Base-by-base conservation (phyloP, 2,329 filamentous ascomycete genomes). In the Dactylellina sp. region DNA sequence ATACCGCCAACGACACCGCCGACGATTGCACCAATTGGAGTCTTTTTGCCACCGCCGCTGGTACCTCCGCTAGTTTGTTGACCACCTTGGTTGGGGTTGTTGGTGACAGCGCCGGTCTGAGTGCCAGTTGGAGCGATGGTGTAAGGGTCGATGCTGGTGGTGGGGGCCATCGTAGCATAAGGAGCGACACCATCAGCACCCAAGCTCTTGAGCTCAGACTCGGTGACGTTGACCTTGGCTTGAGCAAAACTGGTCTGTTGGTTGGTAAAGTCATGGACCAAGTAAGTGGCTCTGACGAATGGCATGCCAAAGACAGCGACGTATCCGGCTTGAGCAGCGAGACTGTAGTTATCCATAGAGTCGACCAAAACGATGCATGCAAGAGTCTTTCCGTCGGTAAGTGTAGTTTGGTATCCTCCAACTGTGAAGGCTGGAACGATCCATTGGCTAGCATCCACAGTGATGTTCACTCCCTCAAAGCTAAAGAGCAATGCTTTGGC, bases 261-360 rank as follows among this genome's bases (percentile, higher is more conserved):
- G 59, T 75, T 75, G 22, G 71, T 59, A 46, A 75, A 75, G 44
- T 75, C 71, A 46, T 68, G 59, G 22, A 75, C 71, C 50, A 70
- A 16, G 16, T 75, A 75, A 2, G 71, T 70, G 3, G 63, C 71
- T 49, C 71, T 39, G 16, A 75, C 62, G 42, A 75, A 75, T 2
- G 71, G 71, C 71, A 70, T 75, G 12, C 71, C 71, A 18, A 75
- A 42, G 28, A 68, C 71, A 14, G 64, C 62, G 32, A 24, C 16
- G 39, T 68, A 70, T 25, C 63, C 63, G 11, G 35, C 35, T 18
- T 46, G 25, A 4, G 57, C 39, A 7, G 71, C 71, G 18, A 74
- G 44, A 16, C 53, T 24, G 55, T 74, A 74, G 61, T 74, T 66
- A 20, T 74, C 70, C 63, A 70, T 68, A 1, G 71, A 75, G 22